phyloP scores from a whole-genome alignment of 164 flowering plant species.

The Macadamia tetraphylla region DNA sequence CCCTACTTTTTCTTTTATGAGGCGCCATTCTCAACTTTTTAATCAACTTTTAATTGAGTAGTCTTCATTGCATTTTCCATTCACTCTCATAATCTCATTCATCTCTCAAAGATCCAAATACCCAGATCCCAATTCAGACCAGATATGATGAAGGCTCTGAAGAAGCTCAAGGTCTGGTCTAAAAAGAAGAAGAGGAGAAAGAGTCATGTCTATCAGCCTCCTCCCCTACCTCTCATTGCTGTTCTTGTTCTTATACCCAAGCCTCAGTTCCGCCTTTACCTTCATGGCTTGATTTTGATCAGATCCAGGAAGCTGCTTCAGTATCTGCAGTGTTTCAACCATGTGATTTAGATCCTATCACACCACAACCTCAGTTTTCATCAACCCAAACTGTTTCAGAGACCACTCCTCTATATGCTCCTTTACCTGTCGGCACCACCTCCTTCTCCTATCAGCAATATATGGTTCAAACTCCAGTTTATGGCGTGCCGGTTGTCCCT shows the following conservation, averaged over 20 bases:
- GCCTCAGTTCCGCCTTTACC: slow-evolving; percentile 52
- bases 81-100: neutral
- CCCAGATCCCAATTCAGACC: neutral
- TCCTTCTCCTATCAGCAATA: slow-evolving; percentile 31
- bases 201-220: neutral
- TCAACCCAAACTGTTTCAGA: slow-evolving; percentile 7
- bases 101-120: neutral
- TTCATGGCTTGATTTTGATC: slow-evolving; percentile 28
- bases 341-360: slow-evolving; percentile 3
- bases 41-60: too few relatives aligned
- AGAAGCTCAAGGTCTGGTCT: slow-evolving; percentile 41
- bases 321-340: neutral
- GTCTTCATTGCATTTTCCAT: too few relatives aligned
- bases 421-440: neutral
- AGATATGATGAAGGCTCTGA: slow-evolving; percentile 27
- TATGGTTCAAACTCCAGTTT: slow-evolving; percentile 27
- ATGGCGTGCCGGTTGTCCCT: slow-evolving; percentile 24
- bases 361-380: slow-evolving; percentile 1
- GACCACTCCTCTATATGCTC: slow-evolving; percentile 3
- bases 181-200: slow-evolving; percentile 34
- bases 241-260: slow-evolving; percentile 11
- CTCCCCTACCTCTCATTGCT: slow-evolving; percentile 7
- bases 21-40: too few relatives aligned
- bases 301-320: slow-evolving; percentile 1
- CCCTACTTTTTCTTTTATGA: too few relatives aligned